Base-by-base conservation (phyloP, 257 asterid species). In the Solanum dulcamara region DNA sequence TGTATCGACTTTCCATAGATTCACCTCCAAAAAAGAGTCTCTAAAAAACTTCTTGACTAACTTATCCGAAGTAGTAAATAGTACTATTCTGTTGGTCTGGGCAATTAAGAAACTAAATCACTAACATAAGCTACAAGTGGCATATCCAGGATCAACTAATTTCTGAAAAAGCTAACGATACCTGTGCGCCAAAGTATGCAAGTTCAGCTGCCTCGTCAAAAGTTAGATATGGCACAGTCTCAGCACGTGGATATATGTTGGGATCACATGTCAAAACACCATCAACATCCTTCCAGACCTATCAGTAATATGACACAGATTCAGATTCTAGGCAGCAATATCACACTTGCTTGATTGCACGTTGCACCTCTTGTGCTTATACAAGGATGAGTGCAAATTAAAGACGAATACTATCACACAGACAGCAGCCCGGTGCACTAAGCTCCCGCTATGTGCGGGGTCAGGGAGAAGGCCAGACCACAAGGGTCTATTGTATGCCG, bases 271-370 rank as follows among this genome's bases (percentile, higher is more conserved):
- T 94, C 90, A 96, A 88, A 88, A 96, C 99, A 85, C 99, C 99
- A 87, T 95, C 99, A 84, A 96, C 99, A 86, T 96, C 99, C 90
- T 96, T 96, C 99, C 99, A 96, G 38, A 96, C 98, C 98, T 96
- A 90, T 83, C 22, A 86, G 35, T 57, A n/a, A 86, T 18, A 72
- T 13, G 57, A 38, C 7, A 66, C 37, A 35, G 28, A 62, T 7
- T 59, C 81, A 67, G 44, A 60, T 83, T 83, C 24, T 60, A 64
- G 85, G 1, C 20, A 59, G 44, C 4, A 83, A 83, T 57, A 74
- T 20, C 86, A 66, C 26, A 30, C 30, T 48, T 15, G 66, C 85
- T 72, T n/a, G 75, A 38, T 30, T 62, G 66, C 55, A 40, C 57
- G 26, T 30, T 62, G 66, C 55, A 40, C 57, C 32, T 74, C 59